A percentile compares a stretch with the other conserved stretches of the same genome.
Evolutionary conservation across 192 early-diverging fungal species (phyloP).

Genomic region (Diversispora epigaea): DNA sequence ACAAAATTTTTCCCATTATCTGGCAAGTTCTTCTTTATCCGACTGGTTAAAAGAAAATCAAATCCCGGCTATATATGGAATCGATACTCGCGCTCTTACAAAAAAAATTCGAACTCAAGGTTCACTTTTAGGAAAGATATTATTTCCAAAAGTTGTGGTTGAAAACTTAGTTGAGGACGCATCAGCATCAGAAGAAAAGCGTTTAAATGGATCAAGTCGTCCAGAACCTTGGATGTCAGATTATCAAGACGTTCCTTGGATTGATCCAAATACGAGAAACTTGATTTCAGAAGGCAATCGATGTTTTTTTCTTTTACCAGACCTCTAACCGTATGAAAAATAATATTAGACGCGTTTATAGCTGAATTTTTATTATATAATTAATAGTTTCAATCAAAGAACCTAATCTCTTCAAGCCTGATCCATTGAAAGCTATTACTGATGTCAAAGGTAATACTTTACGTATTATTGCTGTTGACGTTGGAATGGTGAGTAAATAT

Average conservation of each 20-base stretch:
- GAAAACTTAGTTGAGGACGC: constrained; percentile 46
- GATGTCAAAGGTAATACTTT: constrained; percentile 67
- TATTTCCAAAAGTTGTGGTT: constrained; percentile 72
- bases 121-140: constrained; percentile 85
- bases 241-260: constrained; percentile 83
- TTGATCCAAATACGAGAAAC: constrained; percentile 91
- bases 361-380: too few relatives aligned
- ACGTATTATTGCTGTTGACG: constrained; percentile 90
- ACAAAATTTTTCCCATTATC: constrained; percentile 89
- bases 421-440: constrained; percentile 53
- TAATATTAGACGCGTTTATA: too few relatives aligned
- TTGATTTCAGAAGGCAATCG: constrained; percentile 76
- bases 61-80: constrained; percentile 89
- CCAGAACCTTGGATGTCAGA: constrained; percentile 56
- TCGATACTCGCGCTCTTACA: constrained; percentile 95
- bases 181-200: constrained; percentile 36
- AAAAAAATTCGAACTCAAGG: constrained; percentile 95
- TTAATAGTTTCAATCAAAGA: constrained; percentile 77
- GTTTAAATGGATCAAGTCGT: constrained; percentile 14
- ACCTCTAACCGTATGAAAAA: too few relatives aligned
- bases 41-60: constrained; percentile 91
- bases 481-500: constrained; percentile 72
- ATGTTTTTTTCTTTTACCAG: not conserved
- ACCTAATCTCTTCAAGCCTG: constrained; percentile 74
- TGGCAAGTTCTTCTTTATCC: constrained; percentile 81